phyloP scores from a whole-genome alignment of 2,329 filamentous ascomycete genomes.

The Colletotrichum sp. region DNA sequence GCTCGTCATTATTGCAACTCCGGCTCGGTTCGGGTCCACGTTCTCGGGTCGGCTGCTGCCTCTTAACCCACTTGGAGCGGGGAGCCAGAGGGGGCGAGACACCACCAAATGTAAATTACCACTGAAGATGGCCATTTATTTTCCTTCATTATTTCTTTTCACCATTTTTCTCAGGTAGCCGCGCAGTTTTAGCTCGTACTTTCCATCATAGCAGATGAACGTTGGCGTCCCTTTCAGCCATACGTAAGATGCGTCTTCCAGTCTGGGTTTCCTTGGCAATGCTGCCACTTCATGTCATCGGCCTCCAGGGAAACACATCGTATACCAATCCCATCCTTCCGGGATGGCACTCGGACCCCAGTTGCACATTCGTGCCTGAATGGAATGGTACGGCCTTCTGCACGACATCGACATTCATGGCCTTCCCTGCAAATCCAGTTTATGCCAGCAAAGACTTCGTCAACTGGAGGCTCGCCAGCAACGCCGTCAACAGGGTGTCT shows the following conservation, averaged over 20 bases:
- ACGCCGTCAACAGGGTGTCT: constrained; percentile 38
- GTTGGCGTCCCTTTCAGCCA: not conserved
- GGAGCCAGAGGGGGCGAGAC: not conserved
- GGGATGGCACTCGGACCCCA: constrained; percentile 55
- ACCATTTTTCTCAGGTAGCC: not conserved
- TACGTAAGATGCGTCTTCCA: not conserved
- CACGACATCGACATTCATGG: constrained; percentile 55
- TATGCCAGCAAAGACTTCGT: constrained; percentile 56
- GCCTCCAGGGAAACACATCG: not conserved
- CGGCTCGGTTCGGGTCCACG: not conserved
- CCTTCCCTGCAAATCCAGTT: constrained; percentile 57
- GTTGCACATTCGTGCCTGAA: constrained; percentile 39
- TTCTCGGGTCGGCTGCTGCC: not conserved
- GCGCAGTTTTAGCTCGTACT: fast-evolving
- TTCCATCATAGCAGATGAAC: not conserved
- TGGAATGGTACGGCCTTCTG: constrained; percentile 51
- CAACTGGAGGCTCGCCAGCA: constrained; percentile 50
- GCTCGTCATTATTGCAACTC: not conserved
- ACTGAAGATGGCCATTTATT: not conserved
- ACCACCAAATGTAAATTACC: not conserved
- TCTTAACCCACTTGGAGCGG: no score
- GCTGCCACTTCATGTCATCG: not conserved
- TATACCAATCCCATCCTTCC: constrained; percentile 49
- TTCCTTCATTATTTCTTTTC: not conserved
- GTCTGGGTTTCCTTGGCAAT: not conserved